These are phyloP conservation scores for Colletotrichum sp. DNA, from an alignment of 2,329 filamentous ascomycete species.

Conservation along the genomic window DNA sequence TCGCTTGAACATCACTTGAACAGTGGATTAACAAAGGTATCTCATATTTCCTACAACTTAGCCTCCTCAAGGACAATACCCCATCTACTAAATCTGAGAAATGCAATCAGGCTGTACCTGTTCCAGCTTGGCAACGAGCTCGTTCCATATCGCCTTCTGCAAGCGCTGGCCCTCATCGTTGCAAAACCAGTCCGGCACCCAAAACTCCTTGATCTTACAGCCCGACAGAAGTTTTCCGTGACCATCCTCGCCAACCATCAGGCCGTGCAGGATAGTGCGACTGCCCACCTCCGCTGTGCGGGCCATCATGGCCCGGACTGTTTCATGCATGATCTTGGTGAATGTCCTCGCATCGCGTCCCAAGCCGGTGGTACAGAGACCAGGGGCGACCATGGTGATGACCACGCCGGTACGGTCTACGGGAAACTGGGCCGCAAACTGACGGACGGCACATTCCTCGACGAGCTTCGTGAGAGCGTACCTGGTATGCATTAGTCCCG, in stretches of 20 bases:
- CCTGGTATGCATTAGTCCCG: constrained; percentile 6
- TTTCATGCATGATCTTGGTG: background rate
- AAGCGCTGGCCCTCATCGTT: background rate
- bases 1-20: background rate
- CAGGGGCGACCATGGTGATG: constrained; percentile 35
- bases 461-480: constrained; percentile 33
- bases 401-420: constrained; percentile 31
- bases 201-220: constrained; percentile 30
- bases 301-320: background rate
- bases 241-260: constrained; percentile 27
- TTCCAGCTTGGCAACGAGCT: background rate
- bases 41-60: background rate
- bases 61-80: background rate
- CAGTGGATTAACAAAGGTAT: background rate
- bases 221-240: constrained; percentile 29
- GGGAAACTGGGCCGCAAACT: constrained; percentile 30
- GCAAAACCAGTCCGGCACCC: constrained; percentile 7
- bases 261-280: constrained; percentile 30
- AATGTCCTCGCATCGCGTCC: background rate
- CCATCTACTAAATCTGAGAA: background rate
- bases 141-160: constrained; percentile 3
- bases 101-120: background rate
- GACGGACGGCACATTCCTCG: constrained; percentile 26
- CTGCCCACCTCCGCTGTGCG: constrained; percentile 31
- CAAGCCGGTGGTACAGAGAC: constrained; percentile 31